Percentiles rank a stretch among this genome's conserved stretches.
These are phyloP conservation scores for Lizonia empirigonia DNA, from an alignment of 2,329 filamentous ascomycete genomes.

Conservation along the genomic window DNA sequence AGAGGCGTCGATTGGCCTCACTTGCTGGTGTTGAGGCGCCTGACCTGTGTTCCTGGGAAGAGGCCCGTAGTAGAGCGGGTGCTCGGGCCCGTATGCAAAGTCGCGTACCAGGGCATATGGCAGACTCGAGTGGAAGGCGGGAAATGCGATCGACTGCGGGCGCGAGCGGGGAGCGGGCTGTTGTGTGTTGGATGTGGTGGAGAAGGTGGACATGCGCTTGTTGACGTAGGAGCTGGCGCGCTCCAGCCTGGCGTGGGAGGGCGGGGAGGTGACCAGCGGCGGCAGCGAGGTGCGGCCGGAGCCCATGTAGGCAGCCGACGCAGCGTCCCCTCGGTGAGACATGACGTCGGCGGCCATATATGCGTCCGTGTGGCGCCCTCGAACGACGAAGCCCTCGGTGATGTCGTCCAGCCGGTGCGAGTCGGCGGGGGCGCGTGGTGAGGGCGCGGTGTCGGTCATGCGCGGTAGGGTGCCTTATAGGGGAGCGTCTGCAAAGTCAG, in stretches of 20 bases:
- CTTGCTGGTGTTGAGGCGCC: constrained; percentile 84
- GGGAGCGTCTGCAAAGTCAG: constrained; percentile 13
- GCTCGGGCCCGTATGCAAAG: constrained; percentile 84
- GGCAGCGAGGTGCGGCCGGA: constrained; percentile 52
- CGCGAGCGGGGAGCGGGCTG: constrained; percentile 66
- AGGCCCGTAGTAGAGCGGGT: constrained; percentile 94
- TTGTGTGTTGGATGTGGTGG: constrained; percentile 64
- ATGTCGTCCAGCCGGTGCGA: constrained; percentile 38
- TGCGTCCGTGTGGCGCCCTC: constrained; percentile 27
- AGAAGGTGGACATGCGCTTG: constrained; percentile 84
- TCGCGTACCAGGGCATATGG: constrained; percentile 91
- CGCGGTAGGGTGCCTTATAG: constrained; percentile 28
- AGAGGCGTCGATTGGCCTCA: constrained; percentile 75
- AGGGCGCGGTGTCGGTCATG: constrained; percentile 40
- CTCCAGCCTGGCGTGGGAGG: constrained; percentile 62
- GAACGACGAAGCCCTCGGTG: constrained; percentile 36
- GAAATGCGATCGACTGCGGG: constrained; percentile 80
- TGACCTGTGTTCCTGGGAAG: constrained; percentile 74
- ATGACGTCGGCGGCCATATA: constrained; percentile 49
- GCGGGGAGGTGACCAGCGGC: constrained; percentile 58
- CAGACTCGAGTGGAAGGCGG: constrained; percentile 82
- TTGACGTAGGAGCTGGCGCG: constrained; percentile 72
- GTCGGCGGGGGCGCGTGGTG: constrained; percentile 28
- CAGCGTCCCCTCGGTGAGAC: constrained; percentile 42
- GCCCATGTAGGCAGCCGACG: constrained; percentile 38